These are phyloP conservation scores for Dactylellina leptospora DNA, from an alignment of 2,329 filamentous ascomycete genomes.

Conservation along the genomic window DNA sequence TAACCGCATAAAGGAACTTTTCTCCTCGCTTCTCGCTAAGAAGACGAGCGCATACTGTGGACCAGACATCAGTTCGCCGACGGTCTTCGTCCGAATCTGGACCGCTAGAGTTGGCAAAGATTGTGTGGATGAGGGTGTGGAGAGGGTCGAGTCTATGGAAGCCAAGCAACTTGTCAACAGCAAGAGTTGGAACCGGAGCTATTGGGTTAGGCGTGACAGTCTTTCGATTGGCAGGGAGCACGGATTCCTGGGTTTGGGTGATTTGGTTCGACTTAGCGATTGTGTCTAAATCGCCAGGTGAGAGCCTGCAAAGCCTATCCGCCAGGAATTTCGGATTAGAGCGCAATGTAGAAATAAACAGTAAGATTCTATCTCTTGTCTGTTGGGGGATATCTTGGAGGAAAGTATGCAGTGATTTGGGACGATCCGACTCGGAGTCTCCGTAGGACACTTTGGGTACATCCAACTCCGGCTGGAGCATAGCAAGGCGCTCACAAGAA, in stretches of 20 bases:
- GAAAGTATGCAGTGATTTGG: constrained; percentile 65
- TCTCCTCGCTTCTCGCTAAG: constrained; percentile 81
- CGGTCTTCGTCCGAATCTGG: constrained; percentile 82
- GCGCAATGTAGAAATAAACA: constrained; percentile 81
- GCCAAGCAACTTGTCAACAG: constrained; percentile 83
- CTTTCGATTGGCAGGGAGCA: constrained; percentile 67
- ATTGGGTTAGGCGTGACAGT: constrained; percentile 59
- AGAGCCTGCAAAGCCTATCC: constrained; percentile 78
- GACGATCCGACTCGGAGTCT: constrained; percentile 57
- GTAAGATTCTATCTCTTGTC: constrained; percentile 77
- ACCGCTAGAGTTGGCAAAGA: constrained; percentile 85
- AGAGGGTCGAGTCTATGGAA: constrained; percentile 90
- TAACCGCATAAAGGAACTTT: constrained; percentile 80
- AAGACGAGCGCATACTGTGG: constrained; percentile 82
- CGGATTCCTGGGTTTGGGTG: constrained; percentile 82
- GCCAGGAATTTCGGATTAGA: constrained; percentile 89
- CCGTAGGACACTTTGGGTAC: constrained; percentile 59
- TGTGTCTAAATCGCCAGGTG: constrained; percentile 76
- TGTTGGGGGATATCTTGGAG: constrained; percentile 78
- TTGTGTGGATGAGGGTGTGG: constrained; percentile 83
- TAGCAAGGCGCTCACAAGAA: constrained; percentile 77
- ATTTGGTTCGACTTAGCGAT: constrained; percentile 81
- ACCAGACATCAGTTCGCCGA: constrained; percentile 84
- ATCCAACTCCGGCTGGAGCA: constrained; percentile 77
- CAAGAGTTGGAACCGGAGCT: constrained; percentile 63